These are phyloP conservation scores for Ceratobasidium theobromae DNA, from an alignment of 1,284 basidiomycete species.

Conservation along the genomic window DNA sequence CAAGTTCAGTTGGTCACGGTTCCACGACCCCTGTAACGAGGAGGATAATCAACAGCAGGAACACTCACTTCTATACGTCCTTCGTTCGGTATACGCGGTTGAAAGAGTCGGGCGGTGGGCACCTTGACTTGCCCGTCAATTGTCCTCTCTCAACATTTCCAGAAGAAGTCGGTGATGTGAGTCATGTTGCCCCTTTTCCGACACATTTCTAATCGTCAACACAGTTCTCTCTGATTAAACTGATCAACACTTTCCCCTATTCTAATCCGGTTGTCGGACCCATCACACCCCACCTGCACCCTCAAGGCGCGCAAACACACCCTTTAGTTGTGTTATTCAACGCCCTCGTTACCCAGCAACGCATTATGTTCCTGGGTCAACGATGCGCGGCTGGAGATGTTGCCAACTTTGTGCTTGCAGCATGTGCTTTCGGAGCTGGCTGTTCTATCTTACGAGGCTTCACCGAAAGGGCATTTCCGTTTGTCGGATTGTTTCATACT, in stretches of 20 bases:
- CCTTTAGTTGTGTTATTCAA: slow-evolving; percentile 95
- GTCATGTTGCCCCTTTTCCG: slow-evolving; percentile 41
- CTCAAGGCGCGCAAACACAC: slow-evolving; percentile 86
- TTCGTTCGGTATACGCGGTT: slow-evolving; percentile 22
- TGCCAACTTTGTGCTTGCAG: slow-evolving; percentile 86
- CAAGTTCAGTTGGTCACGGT: slow-evolving; percentile 16
- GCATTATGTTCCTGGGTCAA: slow-evolving; percentile 91
- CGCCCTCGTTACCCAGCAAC: slow-evolving; percentile 88
- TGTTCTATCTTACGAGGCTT: slow-evolving; percentile 82
- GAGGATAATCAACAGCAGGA: slow-evolving; percentile 15
- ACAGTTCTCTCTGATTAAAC: slow-evolving; percentile 89
- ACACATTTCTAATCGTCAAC: not conserved
- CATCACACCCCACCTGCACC: slow-evolving; percentile 88
- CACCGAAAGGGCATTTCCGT: slow-evolving; percentile 90
- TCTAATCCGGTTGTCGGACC: slow-evolving; percentile 75
- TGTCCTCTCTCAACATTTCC: slow-evolving; percentile 83
- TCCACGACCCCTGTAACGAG: slow-evolving; percentile 1
- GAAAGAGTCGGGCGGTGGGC: slow-evolving; percentile 42
- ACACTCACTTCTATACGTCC: slow-evolving; percentile 28
- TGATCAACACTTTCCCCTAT: slow-evolving; percentile 75
- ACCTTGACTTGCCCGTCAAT: slow-evolving; percentile 76
- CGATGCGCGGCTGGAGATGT: slow-evolving; percentile 84
- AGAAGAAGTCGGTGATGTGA: slow-evolving; percentile 93
- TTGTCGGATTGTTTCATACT: slow-evolving; percentile 44
- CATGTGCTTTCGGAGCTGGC: slow-evolving; percentile 88